phyloP scores from a whole-genome alignment of 1,139 yeast species.

The Hansenula lynferdii region DNA sequence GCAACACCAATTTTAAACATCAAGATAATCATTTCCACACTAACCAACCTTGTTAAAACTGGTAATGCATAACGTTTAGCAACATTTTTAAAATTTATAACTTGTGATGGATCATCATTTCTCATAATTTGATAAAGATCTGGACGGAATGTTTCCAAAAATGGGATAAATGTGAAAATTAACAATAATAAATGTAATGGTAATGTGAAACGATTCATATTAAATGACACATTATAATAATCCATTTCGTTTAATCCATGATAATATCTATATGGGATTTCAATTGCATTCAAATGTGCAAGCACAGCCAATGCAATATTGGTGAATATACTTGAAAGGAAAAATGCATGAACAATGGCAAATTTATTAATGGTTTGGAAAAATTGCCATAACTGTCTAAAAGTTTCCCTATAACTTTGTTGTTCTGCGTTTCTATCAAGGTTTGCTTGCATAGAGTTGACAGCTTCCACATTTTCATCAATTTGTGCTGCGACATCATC shows the following conservation, averaged over 20 bases:
- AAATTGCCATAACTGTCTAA: background rate
- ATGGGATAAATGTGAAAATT: slow-evolving; percentile 1
- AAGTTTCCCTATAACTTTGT: no score
- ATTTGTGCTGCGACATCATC: no score
- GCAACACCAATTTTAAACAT: slow-evolving; percentile 7
- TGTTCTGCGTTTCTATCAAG: no score
- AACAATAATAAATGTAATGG: slow-evolving; percentile 9
- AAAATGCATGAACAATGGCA: background rate
- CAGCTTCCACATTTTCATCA: no score
- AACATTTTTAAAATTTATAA: background rate
- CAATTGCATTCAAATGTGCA: slow-evolving; percentile 5
- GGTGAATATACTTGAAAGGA: slow-evolving; percentile 1
- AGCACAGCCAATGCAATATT: background rate
- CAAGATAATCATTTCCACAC: slow-evolving; percentile 6
- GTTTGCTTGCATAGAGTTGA: no score
- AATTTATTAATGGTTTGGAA: background rate
- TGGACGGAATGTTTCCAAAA: background rate
- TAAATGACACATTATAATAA: slow-evolving; percentile 1
- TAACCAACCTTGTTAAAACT: slow-evolving; percentile 2
- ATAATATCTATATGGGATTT: slow-evolving; percentile 6
- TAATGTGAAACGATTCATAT: slow-evolving; percentile 18
- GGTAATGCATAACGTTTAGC: background rate
- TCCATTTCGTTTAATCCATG: slow-evolving; percentile 1
- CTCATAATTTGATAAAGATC: background rate
- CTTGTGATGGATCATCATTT: background rate